A percentile compares a stretch with the other conserved stretches of the same genome.
These are phyloP conservation scores for Aspergillus unguis DNA, from an alignment of 2,329 filamentous ascomycete genomes.

Conservation along the genomic window DNA sequence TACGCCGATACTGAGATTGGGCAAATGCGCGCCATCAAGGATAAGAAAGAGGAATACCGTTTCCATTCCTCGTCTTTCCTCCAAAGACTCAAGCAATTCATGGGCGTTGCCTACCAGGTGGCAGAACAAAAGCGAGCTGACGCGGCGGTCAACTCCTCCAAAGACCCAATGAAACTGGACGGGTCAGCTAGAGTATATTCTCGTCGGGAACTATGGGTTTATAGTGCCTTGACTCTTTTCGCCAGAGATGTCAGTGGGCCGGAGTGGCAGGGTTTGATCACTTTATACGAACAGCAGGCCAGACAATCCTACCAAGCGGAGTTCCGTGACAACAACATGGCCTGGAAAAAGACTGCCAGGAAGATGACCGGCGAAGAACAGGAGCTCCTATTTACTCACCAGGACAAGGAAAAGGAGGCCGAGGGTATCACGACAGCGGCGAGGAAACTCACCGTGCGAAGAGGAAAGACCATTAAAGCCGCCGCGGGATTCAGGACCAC, in stretches of 20 bases:
- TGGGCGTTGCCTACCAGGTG: slow-evolving; percentile 75
- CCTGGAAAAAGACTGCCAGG: slow-evolving; percentile 75
- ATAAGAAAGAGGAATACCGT: slow-evolving; percentile 88
- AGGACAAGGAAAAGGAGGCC: slow-evolving; percentile 83
- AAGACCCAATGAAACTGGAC: slow-evolving; percentile 61
- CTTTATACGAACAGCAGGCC: slow-evolving; percentile 75
- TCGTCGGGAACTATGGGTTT: slow-evolving; percentile 76
- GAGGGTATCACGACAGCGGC: slow-evolving; percentile 67
- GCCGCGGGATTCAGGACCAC: slow-evolving; percentile 44
- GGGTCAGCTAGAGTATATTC: slow-evolving; percentile 67
- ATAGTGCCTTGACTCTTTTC: slow-evolving; percentile 83
- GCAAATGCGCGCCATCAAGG: slow-evolving; percentile 88
- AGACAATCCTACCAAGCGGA: slow-evolving; percentile 76
- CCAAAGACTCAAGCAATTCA: slow-evolving; percentile 73
- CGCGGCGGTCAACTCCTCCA: slow-evolving; percentile 47
- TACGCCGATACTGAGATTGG: slow-evolving; percentile 71
- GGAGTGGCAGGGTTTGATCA: slow-evolving; percentile 77
- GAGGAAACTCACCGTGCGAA: slow-evolving; percentile 87
- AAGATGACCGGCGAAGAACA: slow-evolving; percentile 73
- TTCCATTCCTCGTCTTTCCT: slow-evolving; percentile 74
- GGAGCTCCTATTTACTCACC: slow-evolving; percentile 82
- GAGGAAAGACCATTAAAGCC: slow-evolving; percentile 69
- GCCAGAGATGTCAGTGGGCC: slow-evolving; percentile 75
- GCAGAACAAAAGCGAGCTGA: slow-evolving; percentile 68
- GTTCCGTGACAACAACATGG: slow-evolving; percentile 70